Base-by-base conservation (phyloP, 441 rosid genomes). In the Brassica balearica region DNA sequence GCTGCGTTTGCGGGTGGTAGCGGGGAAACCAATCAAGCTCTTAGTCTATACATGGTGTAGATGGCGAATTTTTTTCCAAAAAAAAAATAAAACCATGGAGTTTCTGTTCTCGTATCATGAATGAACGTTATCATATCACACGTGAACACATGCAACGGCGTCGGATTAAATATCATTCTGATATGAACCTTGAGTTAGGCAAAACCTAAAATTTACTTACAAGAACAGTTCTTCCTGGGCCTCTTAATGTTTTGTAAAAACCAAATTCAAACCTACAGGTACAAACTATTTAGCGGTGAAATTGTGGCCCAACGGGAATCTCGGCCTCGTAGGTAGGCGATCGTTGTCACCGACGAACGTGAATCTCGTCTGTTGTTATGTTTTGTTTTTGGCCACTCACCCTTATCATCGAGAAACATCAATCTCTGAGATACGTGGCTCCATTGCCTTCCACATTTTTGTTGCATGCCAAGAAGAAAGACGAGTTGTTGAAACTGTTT, bases 341-440 rank as follows among this genome's bases (percentile, higher is more conserved):
- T 27, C 66, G 7, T 46, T 5, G 53, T 46, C 8, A 48, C 56
- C 56, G 56, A 48, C 56, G 56, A 48, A 48, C 19, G 56, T 48
- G 56, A 48, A n/a, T 48, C 17, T 48, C 8, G 56, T 48, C 7
- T 48, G 27, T 25, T 25, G 27, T 25, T 25, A 25, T 25, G 27
- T 25, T 48, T n/a, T 48, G 56, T 48, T 48, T 48, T 48, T 15
- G 2, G 56, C 56, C 56, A 48, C 56, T 48, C 56, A 48, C 17
- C 53, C 53, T 46, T 46, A 46, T 46, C 53, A 11, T 12, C 53
- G 12, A 46, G 41, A 38, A 32, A 63, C 22, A 63, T 32, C 6
- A 32, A 5, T 15, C 17, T 65, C 14, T 17, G 69, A 65, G 27
- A 51, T 34, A 65, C 69, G 69, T 65, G 71, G 71, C 71, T 67